Percentiles rank a stretch among this genome's conserved stretches.
Evolutionary conservation across 2,329 filamentous ascomycete species (phyloP).

Genomic region (Aciculosporium take): DNA sequence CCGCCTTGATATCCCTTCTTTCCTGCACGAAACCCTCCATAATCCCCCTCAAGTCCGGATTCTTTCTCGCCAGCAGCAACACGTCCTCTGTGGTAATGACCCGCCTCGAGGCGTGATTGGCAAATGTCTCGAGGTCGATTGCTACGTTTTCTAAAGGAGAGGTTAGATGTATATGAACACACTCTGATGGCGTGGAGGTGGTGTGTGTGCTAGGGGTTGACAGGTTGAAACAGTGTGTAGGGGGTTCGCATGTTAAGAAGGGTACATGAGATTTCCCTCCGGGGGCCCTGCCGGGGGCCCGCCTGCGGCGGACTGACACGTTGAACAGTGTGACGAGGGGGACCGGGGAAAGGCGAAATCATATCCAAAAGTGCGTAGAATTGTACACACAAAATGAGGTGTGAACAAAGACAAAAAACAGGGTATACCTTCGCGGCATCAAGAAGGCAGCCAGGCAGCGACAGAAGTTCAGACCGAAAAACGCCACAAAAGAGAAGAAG

Average conservation of each 20-base stretch:
- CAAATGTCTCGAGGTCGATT: conserved; percentile 40
- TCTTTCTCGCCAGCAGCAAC: conserved; percentile 70
- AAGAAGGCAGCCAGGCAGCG: not conserved
- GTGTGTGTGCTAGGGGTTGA: too few species aligned
- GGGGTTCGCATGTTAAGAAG: too few species aligned
- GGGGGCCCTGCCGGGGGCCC: too few species aligned
- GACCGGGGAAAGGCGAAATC: not conserved
- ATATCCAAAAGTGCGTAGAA: not conserved
- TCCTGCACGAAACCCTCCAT: conserved; percentile 55
- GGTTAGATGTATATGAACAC: not conserved
- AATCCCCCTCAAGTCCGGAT: conserved; percentile 68
- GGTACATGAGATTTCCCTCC: too few species aligned
- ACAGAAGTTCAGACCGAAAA: not conserved
- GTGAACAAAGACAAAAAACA: not conserved
- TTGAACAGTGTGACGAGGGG: too few species aligned
- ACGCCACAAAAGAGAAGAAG: not conserved
- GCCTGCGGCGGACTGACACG: too few species aligned
- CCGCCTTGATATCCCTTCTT: conserved; percentile 24
- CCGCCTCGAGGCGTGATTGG: conserved; percentile 64
- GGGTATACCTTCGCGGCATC: too few species aligned
- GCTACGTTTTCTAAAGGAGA: conserved; percentile 36
- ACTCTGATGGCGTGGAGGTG: not conserved
- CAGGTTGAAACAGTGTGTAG: too few species aligned
- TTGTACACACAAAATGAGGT: not conserved
- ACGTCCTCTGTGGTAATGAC: conserved; percentile 80